These are phyloP conservation scores for Thecaphora thlaspeos DNA, from an alignment of 1,284 basidiomycete genomes.

Conservation along the genomic window DNA sequence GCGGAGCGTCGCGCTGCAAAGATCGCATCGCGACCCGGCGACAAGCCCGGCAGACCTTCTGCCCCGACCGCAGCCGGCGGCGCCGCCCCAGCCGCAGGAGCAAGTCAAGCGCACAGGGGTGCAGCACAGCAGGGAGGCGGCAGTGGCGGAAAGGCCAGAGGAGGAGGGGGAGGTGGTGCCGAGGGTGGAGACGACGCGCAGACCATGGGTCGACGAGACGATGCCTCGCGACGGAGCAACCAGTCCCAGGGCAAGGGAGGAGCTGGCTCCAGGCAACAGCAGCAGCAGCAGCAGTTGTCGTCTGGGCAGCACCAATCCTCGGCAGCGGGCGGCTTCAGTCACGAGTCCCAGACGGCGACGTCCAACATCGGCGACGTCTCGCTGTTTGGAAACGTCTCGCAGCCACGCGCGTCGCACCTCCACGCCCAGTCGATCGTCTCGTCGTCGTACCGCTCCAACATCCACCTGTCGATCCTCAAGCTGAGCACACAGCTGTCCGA, in stretches of 20 bases:
- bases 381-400: constrained; percentile 51
- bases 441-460: constrained; percentile 36
- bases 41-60: constrained; percentile 1
- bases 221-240: constrained; percentile 6
- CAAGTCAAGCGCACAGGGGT: not conserved
- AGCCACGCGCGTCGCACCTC: constrained; percentile 28
- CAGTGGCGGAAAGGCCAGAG: not conserved
- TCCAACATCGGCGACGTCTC: constrained; percentile 27
- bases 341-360: constrained; percentile 13
- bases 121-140: not conserved
- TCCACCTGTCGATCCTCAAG: constrained; percentile 51
- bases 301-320: constrained; percentile 8
- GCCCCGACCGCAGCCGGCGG: not conserved
- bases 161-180: constrained; percentile 8
- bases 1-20: constrained; percentile 46
- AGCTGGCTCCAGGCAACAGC: constrained; percentile 2
- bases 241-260: constrained; percentile 9
- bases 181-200: constrained; percentile 7
- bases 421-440: constrained; percentile 33
- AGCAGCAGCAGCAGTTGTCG: constrained; percentile 2
- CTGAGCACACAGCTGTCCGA: constrained; percentile 48
- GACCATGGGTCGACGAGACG: not conserved
- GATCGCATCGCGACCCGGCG: constrained; percentile 19
- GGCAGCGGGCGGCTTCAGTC: constrained; percentile 12
- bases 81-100: not conserved